Base-by-base conservation (phyloP, 305 asterid genomes). In the Fraxinus ornus region DNA sequence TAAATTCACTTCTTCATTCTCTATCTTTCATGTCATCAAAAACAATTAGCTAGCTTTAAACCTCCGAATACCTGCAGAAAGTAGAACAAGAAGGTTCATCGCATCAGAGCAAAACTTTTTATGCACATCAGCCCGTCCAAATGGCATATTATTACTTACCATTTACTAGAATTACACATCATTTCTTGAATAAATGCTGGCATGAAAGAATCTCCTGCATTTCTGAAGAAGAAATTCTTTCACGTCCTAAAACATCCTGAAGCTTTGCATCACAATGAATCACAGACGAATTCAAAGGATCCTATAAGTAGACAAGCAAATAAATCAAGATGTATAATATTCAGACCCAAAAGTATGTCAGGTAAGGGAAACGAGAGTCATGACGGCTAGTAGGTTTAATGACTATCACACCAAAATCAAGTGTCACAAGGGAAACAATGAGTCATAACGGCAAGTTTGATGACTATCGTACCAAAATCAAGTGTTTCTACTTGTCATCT, bases 221-320 rank as follows among this genome's bases (percentile, higher is more conserved):
- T 75, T 93, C 95, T 74, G 85, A 52, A 2, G 92, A 91, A 84
- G 95, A 91, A 85, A 92, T 77, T 79, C 92, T 92, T 75, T 91
- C 92, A 87, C 97, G 90, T 82, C 92, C 91, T 35, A 90, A 83
- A 41, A 92, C 92, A 83, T 91, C 93, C 79, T 85, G 92, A 85
- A 92, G 94, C 90, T 91, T 91, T 0, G 83, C 78, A 83, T 91
- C 97, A 79, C 94, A 92, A 26, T 88, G 83, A 28, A 92, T 91
- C 68, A 85, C 86, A 88, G 84, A 87, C 13, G 97, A 82, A 82
- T 88, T 90, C 85, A 84, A 70, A 21, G 93, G 93, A 85, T 92
- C 94, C 97, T 91, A 78, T 80, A 82, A 57, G 52, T 10, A 77
- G 52, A 77, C 83, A 82, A 80, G 19, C 71, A 80, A 68, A 57